These are phyloP conservation scores for Trichoderma koningii DNA, from an alignment of 2,329 filamentous ascomycete genomes.

Conservation along the genomic window DNA sequence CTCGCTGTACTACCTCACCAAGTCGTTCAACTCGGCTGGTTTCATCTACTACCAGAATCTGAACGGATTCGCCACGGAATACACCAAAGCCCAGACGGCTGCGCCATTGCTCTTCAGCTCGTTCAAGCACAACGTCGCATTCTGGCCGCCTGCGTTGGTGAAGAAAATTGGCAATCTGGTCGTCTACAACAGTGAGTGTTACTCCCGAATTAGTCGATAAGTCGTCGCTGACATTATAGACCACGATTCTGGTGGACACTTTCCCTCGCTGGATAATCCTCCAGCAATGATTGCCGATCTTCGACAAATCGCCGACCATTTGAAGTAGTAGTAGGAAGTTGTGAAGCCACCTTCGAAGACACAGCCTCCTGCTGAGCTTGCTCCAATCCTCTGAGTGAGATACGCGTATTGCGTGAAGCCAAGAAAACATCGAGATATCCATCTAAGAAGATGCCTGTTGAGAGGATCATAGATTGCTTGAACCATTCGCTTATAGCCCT, in stretches of 20 bases:
- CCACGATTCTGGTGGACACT: slow-evolving; percentile 28
- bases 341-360: background rate
- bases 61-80: slow-evolving; percentile 24
- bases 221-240: background rate
- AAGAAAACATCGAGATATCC: no score
- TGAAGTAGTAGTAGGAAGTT: background rate
- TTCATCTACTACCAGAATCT: slow-evolving; percentile 30
- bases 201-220: background rate
- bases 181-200: slow-evolving; percentile 25
- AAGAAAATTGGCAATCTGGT: slow-evolving; percentile 31
- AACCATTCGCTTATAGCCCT: no score
- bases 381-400: background rate
- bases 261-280: slow-evolving; percentile 27
- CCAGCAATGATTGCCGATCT: slow-evolving; percentile 23
- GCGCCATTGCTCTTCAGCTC: slow-evolving; percentile 30
- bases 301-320: slow-evolving; percentile 25
- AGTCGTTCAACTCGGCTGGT: slow-evolving; percentile 32
- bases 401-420: no score
- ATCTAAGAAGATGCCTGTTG: no score
- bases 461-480: no score
- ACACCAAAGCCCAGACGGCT: slow-evolving; percentile 28
- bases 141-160: slow-evolving; percentile 28
- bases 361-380: background rate
- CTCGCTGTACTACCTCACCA: slow-evolving; percentile 35
- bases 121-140: slow-evolving; percentile 32